Percentiles rank a stretch among this genome's conserved stretches.
These are phyloP conservation scores for Musa balbisiana DNA, from an alignment of 202 grass and related monocot species.

Conservation along the genomic window DNA sequence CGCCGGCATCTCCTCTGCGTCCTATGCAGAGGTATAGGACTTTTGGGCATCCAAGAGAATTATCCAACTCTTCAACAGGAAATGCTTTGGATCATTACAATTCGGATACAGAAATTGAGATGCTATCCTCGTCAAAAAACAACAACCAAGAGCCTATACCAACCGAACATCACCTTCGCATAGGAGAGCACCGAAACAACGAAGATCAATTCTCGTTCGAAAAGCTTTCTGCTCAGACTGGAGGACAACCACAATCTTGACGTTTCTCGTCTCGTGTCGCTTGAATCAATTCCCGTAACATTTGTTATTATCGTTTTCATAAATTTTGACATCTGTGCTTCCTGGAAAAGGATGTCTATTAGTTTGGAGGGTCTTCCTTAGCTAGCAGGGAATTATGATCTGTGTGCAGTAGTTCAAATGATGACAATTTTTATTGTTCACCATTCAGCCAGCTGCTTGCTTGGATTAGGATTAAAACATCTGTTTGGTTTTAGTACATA, in stretches of 20 bases:
- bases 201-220: slow-evolving; percentile 6
- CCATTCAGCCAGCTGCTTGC: too few relatives aligned
- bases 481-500: too few relatives aligned
- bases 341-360: background rate
- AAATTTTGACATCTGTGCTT: background rate
- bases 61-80: background rate
- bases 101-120: background rate
- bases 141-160: background rate
- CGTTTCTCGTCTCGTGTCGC: background rate
- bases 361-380: background rate
- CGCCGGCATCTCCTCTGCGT: background rate
- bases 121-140: background rate
- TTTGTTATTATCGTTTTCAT: background rate
- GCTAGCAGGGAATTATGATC: background rate
- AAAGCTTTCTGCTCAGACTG: background rate
- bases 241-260: background rate
- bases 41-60: background rate
- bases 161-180: background rate
- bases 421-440: too few relatives aligned
- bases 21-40: background rate
- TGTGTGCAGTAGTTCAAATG: background rate
- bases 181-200: background rate
- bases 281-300: background rate
- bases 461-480: too few relatives aligned
- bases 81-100: background rate